Percentiles rank a stretch among this genome's conserved stretches.
Conservation (phyloP, 805 yeast genomes). For the Lipomyces anomalus region DNA sequence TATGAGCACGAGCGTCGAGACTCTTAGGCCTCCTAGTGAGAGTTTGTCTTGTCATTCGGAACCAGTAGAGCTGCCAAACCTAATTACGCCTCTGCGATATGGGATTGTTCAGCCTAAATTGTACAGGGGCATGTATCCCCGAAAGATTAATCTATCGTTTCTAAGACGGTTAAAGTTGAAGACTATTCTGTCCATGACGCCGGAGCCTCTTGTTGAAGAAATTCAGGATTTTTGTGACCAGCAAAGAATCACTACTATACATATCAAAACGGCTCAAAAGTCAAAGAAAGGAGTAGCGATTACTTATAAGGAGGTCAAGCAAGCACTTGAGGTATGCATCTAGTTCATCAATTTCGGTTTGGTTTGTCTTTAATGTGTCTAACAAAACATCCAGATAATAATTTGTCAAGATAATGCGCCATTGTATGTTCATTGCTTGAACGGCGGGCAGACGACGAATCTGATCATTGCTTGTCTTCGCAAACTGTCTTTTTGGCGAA, state of each 20-base stretch:
- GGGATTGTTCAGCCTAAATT: conserved; percentile 62
- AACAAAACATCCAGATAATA: conserved; percentile 36
- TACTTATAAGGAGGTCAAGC: conserved; percentile 54
- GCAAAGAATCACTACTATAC: conserved; percentile 57
- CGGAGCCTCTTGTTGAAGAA: conserved; percentile 55
- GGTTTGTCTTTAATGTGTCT: not conserved
- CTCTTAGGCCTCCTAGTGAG: too few relatives aligned
- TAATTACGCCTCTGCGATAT: conserved; percentile 66
- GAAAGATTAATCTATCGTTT: conserved; percentile 65
- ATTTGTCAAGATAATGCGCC: conserved; percentile 60
- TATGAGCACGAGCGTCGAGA: too few relatives aligned
- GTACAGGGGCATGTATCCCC: conserved; percentile 83
- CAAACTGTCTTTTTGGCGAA: conserved; percentile 79
- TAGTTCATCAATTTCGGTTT: not conserved
- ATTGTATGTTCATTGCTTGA: conserved; percentile 75
- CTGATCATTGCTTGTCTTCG: conserved; percentile 81
- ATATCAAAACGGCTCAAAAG: conserved; percentile 31
- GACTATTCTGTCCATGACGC: conserved; percentile 74
- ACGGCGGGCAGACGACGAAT: conserved; percentile 84
- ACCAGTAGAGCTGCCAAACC: conserved; percentile 21
- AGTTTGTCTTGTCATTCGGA: too few relatives aligned
- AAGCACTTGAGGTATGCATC: conserved; percentile 42
- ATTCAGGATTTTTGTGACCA: conserved; percentile 49
- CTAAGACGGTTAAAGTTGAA: conserved; percentile 58
- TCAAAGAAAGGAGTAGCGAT: conserved; percentile 72